These are phyloP conservation scores for Tolypocladium ovalisporum DNA, from an alignment of 2,329 filamentous ascomycete genomes.

Conservation along the genomic window DNA sequence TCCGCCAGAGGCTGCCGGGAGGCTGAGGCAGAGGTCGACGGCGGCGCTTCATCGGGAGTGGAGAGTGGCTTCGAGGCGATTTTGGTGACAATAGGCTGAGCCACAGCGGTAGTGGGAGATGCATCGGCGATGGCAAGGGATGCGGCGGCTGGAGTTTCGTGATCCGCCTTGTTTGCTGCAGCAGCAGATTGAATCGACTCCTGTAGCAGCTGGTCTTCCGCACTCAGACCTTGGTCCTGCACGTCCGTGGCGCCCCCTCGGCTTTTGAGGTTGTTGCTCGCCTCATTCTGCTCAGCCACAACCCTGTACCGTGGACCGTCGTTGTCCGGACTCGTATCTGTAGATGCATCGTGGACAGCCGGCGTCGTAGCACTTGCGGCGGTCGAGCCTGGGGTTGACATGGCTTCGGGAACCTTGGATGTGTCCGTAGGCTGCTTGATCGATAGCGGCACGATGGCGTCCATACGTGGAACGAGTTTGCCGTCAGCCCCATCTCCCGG, in stretches of 20 bases:
- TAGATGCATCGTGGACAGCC: slow-evolving; percentile 54
- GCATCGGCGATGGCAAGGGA: slow-evolving; percentile 2
- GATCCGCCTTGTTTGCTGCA: slow-evolving; percentile 7
- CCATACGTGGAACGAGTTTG: background rate
- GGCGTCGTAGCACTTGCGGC: slow-evolving; percentile 66
- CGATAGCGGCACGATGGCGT: slow-evolving; percentile 9
- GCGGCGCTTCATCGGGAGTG: background rate
- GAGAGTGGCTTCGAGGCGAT: background rate
- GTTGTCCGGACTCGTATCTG: slow-evolving; percentile 64
- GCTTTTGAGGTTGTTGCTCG: slow-evolving; percentile 7
- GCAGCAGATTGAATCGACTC: slow-evolving; percentile 26
- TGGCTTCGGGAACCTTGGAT: slow-evolving; percentile 28
- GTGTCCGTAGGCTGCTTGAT: slow-evolving; percentile 25
- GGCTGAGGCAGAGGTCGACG: background rate
- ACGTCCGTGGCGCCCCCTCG: background rate
- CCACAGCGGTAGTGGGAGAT: background rate
- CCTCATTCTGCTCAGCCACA: slow-evolving; percentile 31
- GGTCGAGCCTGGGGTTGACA: slow-evolving; percentile 54
- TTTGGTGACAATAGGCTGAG: background rate
- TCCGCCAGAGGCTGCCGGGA: slow-evolving; percentile 6
- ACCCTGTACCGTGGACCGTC: slow-evolving; percentile 49
- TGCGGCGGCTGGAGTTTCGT: slow-evolving; percentile 1
- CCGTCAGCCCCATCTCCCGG: background rate
- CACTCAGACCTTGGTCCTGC: slow-evolving; percentile 8
- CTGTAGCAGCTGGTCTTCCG: slow-evolving; percentile 34